A percentile compares a stretch with the other conserved stretches of the same genome.
Evolutionary conservation across 2,329 filamentous ascomycete genomes (phyloP).

Genomic region (Paracorniculantispora psalliotae): DNA sequence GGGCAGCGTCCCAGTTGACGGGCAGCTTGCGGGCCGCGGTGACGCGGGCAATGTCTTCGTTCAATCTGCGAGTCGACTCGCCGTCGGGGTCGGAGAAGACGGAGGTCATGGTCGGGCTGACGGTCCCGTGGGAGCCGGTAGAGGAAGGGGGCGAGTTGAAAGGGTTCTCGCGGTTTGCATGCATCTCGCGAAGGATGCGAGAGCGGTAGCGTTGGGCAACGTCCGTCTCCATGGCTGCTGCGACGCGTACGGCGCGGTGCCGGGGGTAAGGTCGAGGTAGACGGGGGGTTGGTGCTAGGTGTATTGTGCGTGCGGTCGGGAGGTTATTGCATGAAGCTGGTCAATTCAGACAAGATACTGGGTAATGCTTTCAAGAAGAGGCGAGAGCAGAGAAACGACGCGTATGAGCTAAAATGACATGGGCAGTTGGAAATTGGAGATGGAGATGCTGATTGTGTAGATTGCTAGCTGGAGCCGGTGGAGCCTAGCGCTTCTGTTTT

Average conservation of each 20-base stretch:
- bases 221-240: conserved; percentile 38
- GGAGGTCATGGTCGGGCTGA: conserved; percentile 49
- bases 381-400: background rate
- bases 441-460: background rate
- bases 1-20: conserved; percentile 41
- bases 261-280: background rate
- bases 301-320: background rate
- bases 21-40: conserved; percentile 35
- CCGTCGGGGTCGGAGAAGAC: conserved; percentile 49
- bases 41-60: conserved; percentile 43
- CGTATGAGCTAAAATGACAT: conserved; percentile 5
- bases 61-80: conserved; percentile 48
- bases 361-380: background rate
- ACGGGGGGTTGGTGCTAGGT: background rate
- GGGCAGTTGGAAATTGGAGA: background rate
- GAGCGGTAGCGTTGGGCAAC: conserved; percentile 39
- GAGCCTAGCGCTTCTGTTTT: conserved; percentile 25
- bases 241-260: conserved; percentile 20
- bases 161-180: conserved; percentile 48
- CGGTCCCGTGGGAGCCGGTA: conserved; percentile 52
- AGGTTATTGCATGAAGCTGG: conserved; percentile 7
- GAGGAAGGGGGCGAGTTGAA: conserved; percentile 56
- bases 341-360: conserved; percentile 4
- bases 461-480: conserved; percentile 11
- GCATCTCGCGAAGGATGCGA: conserved; percentile 48